Evolutionary conservation across 2,329 filamentous ascomycete genomes (phyloP).

Genomic region (Trichoderma polysporum): DNA sequence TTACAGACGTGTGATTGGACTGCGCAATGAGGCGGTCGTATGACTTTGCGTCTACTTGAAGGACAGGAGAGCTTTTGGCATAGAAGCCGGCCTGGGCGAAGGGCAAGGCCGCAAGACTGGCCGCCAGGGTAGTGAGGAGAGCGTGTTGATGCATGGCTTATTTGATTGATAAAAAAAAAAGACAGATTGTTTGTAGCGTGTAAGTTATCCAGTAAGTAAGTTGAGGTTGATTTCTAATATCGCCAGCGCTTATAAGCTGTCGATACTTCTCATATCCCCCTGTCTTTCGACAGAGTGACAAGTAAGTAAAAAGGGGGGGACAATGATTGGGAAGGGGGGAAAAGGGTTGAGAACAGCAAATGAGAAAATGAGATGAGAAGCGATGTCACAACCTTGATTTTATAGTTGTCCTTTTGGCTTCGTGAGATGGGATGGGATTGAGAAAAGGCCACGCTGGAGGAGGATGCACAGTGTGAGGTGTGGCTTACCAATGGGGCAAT

Average conservation of each 20-base stretch:
- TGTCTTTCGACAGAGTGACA: background rate
- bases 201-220: background rate
- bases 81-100: slow-evolving; percentile 73
- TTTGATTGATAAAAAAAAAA: background rate
- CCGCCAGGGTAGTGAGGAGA: slow-evolving; percentile 46
- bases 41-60: slow-evolving; percentile 75
- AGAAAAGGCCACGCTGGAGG: slow-evolving; percentile 35
- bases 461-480: slow-evolving; percentile 18
- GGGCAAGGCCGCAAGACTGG: slow-evolving; percentile 65
- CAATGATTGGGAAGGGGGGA: background rate
- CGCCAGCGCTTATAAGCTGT: background rate
- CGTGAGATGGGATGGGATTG: background rate
- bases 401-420: background rate
- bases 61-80: slow-evolving; percentile 78
- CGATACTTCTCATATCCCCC: background rate
- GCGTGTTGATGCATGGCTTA: slow-evolving; percentile 53
- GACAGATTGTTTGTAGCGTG: background rate
- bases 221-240: background rate
- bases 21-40: slow-evolving; percentile 82
- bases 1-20: slow-evolving; percentile 88
- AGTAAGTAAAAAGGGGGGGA: too few species aligned
- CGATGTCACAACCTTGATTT: background rate
- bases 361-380: background rate
- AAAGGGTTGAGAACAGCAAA: background rate
- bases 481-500: background rate